Percentiles rank a stretch among this genome's conserved stretches.
Evolutionary conservation across 2,329 filamentous ascomycete genomes (phyloP).

Genomic region (Epicoccum nigrum): DNA sequence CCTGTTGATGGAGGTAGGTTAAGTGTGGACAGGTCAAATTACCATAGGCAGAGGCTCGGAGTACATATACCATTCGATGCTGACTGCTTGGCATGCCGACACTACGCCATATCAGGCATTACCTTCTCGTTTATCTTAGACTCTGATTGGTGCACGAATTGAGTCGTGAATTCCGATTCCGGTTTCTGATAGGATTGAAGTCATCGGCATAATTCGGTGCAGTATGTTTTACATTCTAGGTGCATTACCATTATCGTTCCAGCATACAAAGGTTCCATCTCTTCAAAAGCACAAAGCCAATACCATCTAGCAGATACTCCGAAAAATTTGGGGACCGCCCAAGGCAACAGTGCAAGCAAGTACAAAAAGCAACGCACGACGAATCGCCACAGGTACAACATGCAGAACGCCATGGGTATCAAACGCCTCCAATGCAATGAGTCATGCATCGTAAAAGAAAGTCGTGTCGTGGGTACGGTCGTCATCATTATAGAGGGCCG

Average conservation of each 20-base stretch:
- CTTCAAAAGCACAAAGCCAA: no score
- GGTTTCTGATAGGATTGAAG: background rate
- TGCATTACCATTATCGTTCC: no score
- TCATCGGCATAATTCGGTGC: background rate
- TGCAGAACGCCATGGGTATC: constrained; percentile 35
- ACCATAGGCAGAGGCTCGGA: background rate
- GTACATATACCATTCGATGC: background rate
- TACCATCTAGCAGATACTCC: no score
- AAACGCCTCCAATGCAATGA: constrained; percentile 42
- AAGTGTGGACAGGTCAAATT: background rate
- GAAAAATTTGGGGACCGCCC: background rate
- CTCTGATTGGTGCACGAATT: background rate
- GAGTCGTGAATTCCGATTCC: background rate
- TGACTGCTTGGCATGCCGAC: background rate
- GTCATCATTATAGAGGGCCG: background rate
- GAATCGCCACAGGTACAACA: background rate
- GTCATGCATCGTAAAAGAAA: constrained; percentile 24
- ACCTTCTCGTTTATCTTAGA: background rate
- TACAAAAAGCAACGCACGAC: constrained; percentile 14
- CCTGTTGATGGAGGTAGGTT: background rate
- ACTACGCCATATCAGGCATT: constrained; percentile 10
- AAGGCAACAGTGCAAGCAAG: background rate
- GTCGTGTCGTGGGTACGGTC: constrained; percentile 23
- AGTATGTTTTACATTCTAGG: no score
- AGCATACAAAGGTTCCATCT: no score